Conservation (phyloP, 2,329 filamentous ascomycete genomes). For the Thielaviopsis ethacetica region DNA sequence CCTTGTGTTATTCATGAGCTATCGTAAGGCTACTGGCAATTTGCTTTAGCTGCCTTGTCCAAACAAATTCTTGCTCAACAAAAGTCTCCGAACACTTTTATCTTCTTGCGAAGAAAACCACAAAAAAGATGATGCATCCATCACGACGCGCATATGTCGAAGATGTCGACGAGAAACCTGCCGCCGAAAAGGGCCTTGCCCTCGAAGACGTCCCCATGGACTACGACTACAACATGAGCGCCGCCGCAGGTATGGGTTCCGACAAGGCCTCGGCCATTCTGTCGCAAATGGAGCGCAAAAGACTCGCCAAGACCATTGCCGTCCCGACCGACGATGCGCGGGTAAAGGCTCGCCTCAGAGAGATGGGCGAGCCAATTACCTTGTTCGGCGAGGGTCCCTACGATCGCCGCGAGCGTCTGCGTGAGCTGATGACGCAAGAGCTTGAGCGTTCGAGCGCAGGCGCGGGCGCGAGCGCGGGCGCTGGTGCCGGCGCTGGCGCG, state of each 20-base stretch:
- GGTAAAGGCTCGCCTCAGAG: slow-evolving; percentile 64
- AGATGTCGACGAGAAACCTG: slow-evolving; percentile 46
- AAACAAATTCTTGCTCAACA: neutral
- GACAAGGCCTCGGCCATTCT: slow-evolving; percentile 76
- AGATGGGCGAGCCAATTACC: slow-evolving; percentile 84
- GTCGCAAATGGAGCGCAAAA: slow-evolving; percentile 80
- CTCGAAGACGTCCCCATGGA: slow-evolving; percentile 44
- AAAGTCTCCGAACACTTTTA: neutral
- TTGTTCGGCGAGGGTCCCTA: slow-evolving; percentile 81
- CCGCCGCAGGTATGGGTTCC: slow-evolving; percentile 49
- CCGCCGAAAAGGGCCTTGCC: slow-evolving; percentile 23
- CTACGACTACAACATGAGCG: slow-evolving; percentile 68
- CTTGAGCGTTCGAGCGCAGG: slow-evolving; percentile 30
- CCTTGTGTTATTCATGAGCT: neutral
- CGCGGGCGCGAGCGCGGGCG: slow-evolving; percentile 18
- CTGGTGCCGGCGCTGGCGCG: slow-evolving; percentile 23
- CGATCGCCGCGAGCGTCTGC: slow-evolving; percentile 72
- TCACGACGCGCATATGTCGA: slow-evolving; percentile 88
- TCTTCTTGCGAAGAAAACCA: neutral
- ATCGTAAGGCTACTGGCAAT: neutral
- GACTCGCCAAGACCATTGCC: slow-evolving; percentile 70
- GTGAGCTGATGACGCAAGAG: slow-evolving; percentile 62
- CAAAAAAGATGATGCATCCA: slow-evolving; percentile 54
- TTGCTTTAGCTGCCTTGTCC: neutral
- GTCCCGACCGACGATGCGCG: slow-evolving; percentile 88